phyloP scores from a whole-genome alignment of 2,329 filamentous ascomycete genomes.

The Sarocladium kiliense region DNA sequence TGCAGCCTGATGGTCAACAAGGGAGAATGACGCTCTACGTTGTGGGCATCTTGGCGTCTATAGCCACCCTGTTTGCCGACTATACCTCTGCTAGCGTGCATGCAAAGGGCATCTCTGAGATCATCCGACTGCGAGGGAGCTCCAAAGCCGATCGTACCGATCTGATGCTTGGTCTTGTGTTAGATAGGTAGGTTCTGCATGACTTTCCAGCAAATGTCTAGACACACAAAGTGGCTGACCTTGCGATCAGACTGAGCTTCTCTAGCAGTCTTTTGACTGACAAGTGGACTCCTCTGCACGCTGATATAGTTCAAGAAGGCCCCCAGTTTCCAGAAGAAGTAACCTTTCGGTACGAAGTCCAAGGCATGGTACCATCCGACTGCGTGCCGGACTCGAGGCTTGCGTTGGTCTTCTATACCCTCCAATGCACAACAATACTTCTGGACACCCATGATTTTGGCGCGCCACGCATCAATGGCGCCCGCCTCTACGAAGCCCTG shows the following conservation, averaged over 20 bases:
- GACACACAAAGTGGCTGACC: too few species aligned
- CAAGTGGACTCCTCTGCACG: background rate
- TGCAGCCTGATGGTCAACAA: background rate
- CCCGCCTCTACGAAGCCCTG: background rate
- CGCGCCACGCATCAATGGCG: background rate
- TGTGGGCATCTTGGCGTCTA: constrained; percentile 6
- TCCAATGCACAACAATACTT: background rate
- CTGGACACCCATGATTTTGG: constrained; percentile 3
- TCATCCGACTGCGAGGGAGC: constrained; percentile 3
- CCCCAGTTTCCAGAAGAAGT: background rate
- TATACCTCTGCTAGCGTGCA: background rate
- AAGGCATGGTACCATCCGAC: background rate
- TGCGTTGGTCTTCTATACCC: background rate
- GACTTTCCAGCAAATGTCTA: too few species aligned
- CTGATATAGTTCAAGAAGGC: too few species aligned
- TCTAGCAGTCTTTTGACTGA: background rate
- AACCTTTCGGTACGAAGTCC: background rate
- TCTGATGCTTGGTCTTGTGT: background rate
- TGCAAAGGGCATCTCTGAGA: background rate
- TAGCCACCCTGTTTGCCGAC: constrained; percentile 7
- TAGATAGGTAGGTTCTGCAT: background rate
- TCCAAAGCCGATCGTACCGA: background rate
- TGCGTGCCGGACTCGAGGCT: background rate
- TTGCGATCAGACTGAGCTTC: constrained; percentile 4
- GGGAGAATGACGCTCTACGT: background rate